Evolutionary conservation across 129 eudicot species (phyloP).

Genomic region (Helichrysum umbraculigerum): DNA sequence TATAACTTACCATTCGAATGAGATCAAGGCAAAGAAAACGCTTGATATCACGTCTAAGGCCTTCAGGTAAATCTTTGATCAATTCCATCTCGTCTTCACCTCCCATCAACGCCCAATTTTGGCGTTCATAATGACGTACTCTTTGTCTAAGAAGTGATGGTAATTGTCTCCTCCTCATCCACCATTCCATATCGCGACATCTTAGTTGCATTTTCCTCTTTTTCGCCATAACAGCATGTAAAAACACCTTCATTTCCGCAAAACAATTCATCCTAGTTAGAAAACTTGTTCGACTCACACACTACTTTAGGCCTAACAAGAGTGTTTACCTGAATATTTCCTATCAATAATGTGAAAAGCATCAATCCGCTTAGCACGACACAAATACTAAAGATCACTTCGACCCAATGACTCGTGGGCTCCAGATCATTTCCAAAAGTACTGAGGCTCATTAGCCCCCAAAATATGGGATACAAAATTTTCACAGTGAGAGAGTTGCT

Average conservation of each 20-base stretch:
- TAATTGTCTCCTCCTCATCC: slow-evolving; percentile 94
- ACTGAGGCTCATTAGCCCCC: slow-evolving; percentile 89
- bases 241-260: slow-evolving; percentile 56
- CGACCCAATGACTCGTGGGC: slow-evolving; percentile 87
- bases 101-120: slow-evolving; percentile 79
- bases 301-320: neutral
- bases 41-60: slow-evolving; percentile 96
- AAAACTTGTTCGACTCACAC: neutral
- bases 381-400: slow-evolving; percentile 74
- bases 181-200: slow-evolving; percentile 95
- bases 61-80: slow-evolving; percentile 85
- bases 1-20: slow-evolving; percentile 60
- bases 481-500: slow-evolving; percentile 72
- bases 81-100: slow-evolving; percentile 91
- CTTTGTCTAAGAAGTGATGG: slow-evolving; percentile 76
- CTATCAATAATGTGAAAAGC: slow-evolving; percentile 83
- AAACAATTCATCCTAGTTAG: slow-evolving; percentile 8
- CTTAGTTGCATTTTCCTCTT: slow-evolving; percentile 93
- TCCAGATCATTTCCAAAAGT: slow-evolving; percentile 89
- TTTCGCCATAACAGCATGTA: slow-evolving; percentile 92
- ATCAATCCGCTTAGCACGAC: slow-evolving; percentile 77
- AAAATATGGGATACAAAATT: slow-evolving; percentile 82
- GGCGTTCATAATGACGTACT: slow-evolving; percentile 81
- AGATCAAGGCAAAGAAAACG: slow-evolving; percentile 87
- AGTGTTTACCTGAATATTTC: slow-evolving; percentile 83